Evolutionary conservation across 148 eudicot genomes (phyloP), one percentile per base, ranked within the genome.

Genomic region (Rhododendron ovatum): DNA sequence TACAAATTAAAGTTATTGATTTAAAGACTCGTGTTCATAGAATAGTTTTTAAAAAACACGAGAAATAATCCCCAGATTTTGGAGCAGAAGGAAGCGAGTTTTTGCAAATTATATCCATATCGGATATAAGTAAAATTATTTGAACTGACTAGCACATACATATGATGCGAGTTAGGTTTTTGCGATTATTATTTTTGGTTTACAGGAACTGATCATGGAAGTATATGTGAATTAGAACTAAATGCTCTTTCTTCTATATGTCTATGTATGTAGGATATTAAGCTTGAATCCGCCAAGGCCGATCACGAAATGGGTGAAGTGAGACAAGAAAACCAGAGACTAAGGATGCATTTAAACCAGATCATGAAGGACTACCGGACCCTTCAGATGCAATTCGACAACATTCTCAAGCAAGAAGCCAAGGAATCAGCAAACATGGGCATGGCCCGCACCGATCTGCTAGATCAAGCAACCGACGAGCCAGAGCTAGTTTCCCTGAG

Each of bases 281-380:
- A 91, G 76, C 89, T 95, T 53, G 91, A 92, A 84, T 91, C 90
- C 50, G 85, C 95, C 22, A 91, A 92, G 90, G 94, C 91, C 7
- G 91, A 94, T 17, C 61, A 6, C 17, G 22, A 55, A 88, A 91
- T 96, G 93, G 92, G 92, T n/a, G 91, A 96, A 82, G 94, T 91
- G 48, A 93, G 89, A 85, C 92, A 95, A 90, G 99, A 96, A 88
- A 96, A 96, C 78, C 91, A 93, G 87, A 92, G 93, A 67, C 93
- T 96, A 17, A 95, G 87, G 86, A 85, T 84, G 85, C 61, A 90
- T 86, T 78, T 96, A 67, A 91, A 91, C 47, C 90, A 73, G 37
- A 89, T 93, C 4, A 90, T 92, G 90, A 92, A 91, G 80, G 95
- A 96, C 15, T 96, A 96, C 85, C 87, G 90, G 86, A 81, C 85